Conservation (phyloP, 306 rosid genomes). For the Acacia crassicarpa region DNA sequence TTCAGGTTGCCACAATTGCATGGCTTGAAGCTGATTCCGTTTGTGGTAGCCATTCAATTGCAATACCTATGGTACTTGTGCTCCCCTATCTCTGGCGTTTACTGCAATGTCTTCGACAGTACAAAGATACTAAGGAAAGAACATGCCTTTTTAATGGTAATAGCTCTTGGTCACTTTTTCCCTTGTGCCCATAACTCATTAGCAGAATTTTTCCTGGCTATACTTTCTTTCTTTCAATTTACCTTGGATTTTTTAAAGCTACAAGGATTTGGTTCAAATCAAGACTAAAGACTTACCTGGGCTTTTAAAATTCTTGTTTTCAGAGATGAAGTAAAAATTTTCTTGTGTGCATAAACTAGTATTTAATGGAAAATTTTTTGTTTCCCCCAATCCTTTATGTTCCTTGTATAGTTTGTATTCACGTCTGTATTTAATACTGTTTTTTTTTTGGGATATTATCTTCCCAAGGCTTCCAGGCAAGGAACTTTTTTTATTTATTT, state of each 20-base stretch:
- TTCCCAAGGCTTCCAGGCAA: neutral
- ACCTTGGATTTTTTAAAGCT: neutral
- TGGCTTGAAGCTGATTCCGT: conserved; percentile 99
- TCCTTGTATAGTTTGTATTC: neutral
- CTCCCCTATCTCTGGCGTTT: conserved; percentile 94
- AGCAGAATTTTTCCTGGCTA: conserved; percentile 18
- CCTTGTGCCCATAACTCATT: conserved; percentile 6
- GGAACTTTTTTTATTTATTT: neutral
- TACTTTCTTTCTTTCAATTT: neutral
- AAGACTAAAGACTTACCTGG: neutral
- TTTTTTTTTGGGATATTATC: conserved; percentile 7
- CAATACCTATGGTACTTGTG: conserved; percentile 85
- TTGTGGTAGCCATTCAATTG: conserved; percentile 95
- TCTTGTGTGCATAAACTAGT: neutral
- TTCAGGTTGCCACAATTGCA: conserved; percentile 98
- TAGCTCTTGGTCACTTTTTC: conserved; percentile 26
- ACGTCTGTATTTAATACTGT: neutral
- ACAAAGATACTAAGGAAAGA: conserved; percentile 86
- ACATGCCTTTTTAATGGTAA: conserved; percentile 84
- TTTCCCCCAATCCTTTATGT: neutral
- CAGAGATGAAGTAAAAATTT: neutral
- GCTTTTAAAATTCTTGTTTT: conserved; percentile 5
- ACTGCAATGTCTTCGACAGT: conserved; percentile 94
- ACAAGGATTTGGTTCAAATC: neutral
- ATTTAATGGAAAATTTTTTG: conserved; percentile 4